These are phyloP conservation scores for Misopates orontium DNA, from an alignment of 257 asterid genomes.

Conservation along the genomic window DNA sequence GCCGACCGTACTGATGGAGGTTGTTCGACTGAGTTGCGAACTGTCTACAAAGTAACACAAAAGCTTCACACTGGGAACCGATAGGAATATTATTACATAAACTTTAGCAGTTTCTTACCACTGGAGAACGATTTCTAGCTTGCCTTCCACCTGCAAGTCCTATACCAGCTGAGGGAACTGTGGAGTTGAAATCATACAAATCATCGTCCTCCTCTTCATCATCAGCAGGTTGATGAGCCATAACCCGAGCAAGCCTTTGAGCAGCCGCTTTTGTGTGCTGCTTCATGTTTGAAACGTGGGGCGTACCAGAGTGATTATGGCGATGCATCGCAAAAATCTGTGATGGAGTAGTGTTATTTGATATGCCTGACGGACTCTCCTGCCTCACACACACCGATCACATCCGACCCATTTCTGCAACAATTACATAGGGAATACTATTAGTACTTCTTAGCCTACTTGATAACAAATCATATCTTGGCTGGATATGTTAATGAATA, in stretches of 20 bases:
- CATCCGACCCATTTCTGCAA: slow-evolving; percentile 29
- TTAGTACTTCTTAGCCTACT: slow-evolving; percentile 8
- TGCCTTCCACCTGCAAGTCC: slow-evolving; percentile 81
- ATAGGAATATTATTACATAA: slow-evolving; percentile 3
- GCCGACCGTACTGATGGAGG: slow-evolving; percentile 38
- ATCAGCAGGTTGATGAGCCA: slow-evolving; percentile 73
- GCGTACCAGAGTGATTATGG: slow-evolving; percentile 55
- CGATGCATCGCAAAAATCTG: slow-evolving; percentile 49
- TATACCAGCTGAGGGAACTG: slow-evolving; percentile 53
- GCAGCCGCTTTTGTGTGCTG: slow-evolving; percentile 89
- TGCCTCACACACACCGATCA: slow-evolving; percentile 32
- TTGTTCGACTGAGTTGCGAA: slow-evolving; percentile 52
- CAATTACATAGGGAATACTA: background rate
- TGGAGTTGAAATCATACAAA: slow-evolving; percentile 54
- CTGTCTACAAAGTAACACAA: slow-evolving; percentile 58
- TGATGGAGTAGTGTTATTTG: slow-evolving; percentile 24
- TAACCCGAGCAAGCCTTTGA: slow-evolving; percentile 80
- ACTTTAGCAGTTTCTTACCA: slow-evolving; percentile 40
- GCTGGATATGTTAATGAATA: no score
- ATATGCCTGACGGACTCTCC: slow-evolving; percentile 19
- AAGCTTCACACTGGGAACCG: slow-evolving; percentile 22
- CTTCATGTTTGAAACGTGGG: slow-evolving; percentile 42
- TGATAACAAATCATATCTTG: background rate
- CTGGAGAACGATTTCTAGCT: slow-evolving; percentile 53
- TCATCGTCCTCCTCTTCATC: slow-evolving; percentile 76